Base-by-base conservation (phyloP, 2,329 filamentous ascomycete species). In the Cercospora janseana region DNA sequence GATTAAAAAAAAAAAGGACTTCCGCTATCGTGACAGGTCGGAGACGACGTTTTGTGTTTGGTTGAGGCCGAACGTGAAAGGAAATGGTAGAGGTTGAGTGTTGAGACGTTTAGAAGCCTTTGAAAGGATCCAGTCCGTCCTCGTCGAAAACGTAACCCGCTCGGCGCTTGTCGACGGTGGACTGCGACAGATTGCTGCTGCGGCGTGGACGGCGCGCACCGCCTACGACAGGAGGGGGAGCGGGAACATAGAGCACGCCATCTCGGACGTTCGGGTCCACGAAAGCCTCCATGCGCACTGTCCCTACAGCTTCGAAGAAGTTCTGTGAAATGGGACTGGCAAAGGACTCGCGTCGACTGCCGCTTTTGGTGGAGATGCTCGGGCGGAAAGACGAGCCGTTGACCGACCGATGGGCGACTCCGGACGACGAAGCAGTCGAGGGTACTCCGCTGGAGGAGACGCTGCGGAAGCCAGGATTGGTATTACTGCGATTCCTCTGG, bases 261-360 rank as follows among this genome's bases (percentile, higher is more conserved):
- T 67, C 58, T 27, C 59, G 50, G 12, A 65, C 55, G 40, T 60
- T 60, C 2, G 73, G 72, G 57, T 83, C 80, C 59, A 98, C 94
- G 68, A 97, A 98, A 0, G 93, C 93, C 69, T 97, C 92, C 92
- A 98, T 97, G 21, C 93, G 83, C 38, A 97, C 83, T 2, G 91
- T 97, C 1, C 91, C 90, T 51, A 94, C 85, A 1, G 87, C 87
- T 61, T 94, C 90, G 64, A 93, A 93, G 72, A 93, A 91, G 67
- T 80, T 79, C 63, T 68, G 15, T 54, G 60, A 31, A 38, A 61
- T 12, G 52, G 62, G 56, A 47, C 62, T 65, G 40, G 55, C 55
- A 27, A 61, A 51, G 2, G 63, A 64, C 18, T 59, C 57, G 15
- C 54, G 57, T 16, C 60, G 48, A 43, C 60, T 64, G 48, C 54